Base-by-base conservation (phyloP, 2,329 filamentous ascomycete species). In the Pestalotiopsis sp. region DNA sequence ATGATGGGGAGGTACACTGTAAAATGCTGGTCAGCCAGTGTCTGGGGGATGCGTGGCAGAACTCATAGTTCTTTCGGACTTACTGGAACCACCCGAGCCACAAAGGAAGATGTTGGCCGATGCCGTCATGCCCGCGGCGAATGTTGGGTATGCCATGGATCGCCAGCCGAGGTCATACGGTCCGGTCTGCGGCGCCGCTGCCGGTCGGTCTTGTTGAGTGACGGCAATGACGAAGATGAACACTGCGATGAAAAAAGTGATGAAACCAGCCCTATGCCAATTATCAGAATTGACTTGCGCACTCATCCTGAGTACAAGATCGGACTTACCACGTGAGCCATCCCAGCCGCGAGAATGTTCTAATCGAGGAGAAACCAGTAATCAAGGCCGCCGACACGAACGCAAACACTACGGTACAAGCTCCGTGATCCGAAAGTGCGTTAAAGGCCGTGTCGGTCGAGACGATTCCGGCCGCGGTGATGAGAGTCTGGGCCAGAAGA, bases 1-100 rank as follows among this genome's bases (percentile, higher is more conserved):
- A 90, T 88, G 62, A 89, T 84, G 6, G 86, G 86, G 4, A 89
- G 76, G 74, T 87, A 89, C 4, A 85, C 85, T 3, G 79, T 84
- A 4, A 83, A 4, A n/a, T n/a, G n/a, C n/a, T n/a, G n/a, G n/a
- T n/a, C n/a, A n/a, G n/a, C n/a, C n/a, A n/a, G n/a, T n/a, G n/a
- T n/a, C n/a, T n/a, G n/a, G n/a, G n/a, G n/a, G n/a, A n/a, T n/a
- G n/a, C n/a, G n/a, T n/a, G n/a, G n/a, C n/a, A n/a, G n/a, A n/a
- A n/a, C n/a, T n/a, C 3, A n/a, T 7, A 2, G 2, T 12, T 1
- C 2, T n/a, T n/a, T 52, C 3, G 14, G 2, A 23, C 45, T 23
- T 52, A 52, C 45, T 52, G 0, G 45, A 52, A 12, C 45, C 88
- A 25, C 84, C 87, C 0, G 85, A 83, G 2, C 81, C 83, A 1